Base-by-base conservation (phyloP, 176 grass and related monocot species). In the Zea luxurians region DNA sequence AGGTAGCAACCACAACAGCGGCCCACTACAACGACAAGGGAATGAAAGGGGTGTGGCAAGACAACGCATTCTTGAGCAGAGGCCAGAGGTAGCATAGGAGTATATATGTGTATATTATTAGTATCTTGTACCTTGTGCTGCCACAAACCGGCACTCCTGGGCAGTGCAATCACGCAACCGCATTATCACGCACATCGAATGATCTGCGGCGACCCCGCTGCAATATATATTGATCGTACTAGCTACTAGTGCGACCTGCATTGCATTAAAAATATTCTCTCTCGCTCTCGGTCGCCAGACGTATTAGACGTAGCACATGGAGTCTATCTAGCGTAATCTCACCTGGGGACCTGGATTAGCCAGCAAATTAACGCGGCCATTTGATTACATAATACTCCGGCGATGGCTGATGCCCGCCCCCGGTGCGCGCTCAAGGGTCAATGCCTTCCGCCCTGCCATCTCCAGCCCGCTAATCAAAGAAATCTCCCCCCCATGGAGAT, bases 301-400 rank as follows among this genome's bases (percentile, higher is more conserved):
- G 15, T 11, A n/a, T n/a, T n/a, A 4, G 40, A 9, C 41, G 0
- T 1, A 43, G 44, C 76, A 66, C 63, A 55, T 67, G 48, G 76
- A 79, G 76, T 54, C n/a, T 54, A 54, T 59, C 40, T 50, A 47
- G 64, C 43, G 16, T 53, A 76, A 86, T 52, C 73, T 87, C 79
- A 71, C 79, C 73, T 87, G 85, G 85, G 85, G 69, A 78, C 66
- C 59, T 82, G 73, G 59, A 82, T 77, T 49, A 43, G 73, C 79
- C 59, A 71, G 73, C 65, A 71, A 64, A 87, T 58, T 71, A 66
- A 43, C 17, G 47, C 1, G 8, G 5, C 27, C 27, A 27, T 27
- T 52, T 66, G 75, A 78, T 71, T 77, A 41, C 49, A 53, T 53
- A 53, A 75, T 47, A 68, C 61, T 46, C 77, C 84, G 50, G 50